Percentiles rank a stretch among this genome's conserved stretches.
These are phyloP conservation scores for Phytopythium cucurbitacearum DNA, from an alignment of 352 stramenopile species.

Conservation along the genomic window DNA sequence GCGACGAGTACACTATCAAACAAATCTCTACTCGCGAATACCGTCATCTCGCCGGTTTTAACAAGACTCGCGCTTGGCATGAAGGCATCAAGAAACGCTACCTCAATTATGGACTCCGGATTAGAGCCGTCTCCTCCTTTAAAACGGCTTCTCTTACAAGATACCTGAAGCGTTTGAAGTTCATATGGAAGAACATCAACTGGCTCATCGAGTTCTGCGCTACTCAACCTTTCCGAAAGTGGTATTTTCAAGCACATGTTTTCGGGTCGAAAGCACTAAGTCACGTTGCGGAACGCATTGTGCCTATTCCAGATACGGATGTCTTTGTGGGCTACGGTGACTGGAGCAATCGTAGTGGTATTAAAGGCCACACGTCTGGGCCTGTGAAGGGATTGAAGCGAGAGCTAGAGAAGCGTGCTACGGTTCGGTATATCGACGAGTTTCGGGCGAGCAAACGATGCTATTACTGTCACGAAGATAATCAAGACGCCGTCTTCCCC, in stretches of 20 bases:
- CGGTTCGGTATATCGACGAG: background rate
- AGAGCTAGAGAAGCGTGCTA: background rate
- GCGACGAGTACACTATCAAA: background rate
- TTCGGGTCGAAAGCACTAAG: too few species aligned
- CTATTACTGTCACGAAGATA: too few species aligned
- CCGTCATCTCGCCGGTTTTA: conserved; percentile 1
- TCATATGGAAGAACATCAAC: background rate
- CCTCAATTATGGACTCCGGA: background rate
- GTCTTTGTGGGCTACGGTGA: too few species aligned
- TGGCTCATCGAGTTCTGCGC: conserved; percentile 3
- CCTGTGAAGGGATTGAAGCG: background rate
- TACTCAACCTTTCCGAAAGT: too few species aligned
- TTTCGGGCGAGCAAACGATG: too few species aligned
- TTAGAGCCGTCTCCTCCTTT: background rate
- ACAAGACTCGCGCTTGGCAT: background rate
- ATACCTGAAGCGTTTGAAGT: background rate
- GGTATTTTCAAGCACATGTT: too few species aligned
- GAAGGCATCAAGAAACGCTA: background rate
- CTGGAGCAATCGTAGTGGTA: too few species aligned
- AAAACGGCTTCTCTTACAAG: background rate
- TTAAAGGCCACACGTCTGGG: too few species aligned
- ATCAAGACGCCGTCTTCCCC: background rate
- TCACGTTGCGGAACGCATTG: too few species aligned
- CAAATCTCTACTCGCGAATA: background rate
- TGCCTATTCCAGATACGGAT: too few species aligned